Conservation (phyloP, 1,139 yeast species). For the Geotrichum aggregatum region DNA sequence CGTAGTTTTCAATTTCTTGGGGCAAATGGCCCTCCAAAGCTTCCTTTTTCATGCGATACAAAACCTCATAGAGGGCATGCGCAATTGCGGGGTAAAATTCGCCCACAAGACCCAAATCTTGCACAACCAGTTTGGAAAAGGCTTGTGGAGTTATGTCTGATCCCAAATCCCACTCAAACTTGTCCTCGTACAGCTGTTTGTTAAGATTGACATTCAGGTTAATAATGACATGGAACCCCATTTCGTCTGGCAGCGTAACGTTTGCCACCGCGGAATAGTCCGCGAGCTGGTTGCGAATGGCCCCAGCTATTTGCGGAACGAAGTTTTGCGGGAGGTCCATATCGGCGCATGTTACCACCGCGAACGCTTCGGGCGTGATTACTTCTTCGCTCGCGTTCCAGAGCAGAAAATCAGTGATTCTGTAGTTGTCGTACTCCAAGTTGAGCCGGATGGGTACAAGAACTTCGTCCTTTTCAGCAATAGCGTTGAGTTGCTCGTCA, state of each 20-base stretch:
- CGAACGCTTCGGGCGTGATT: conserved; percentile 80
- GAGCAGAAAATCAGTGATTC: conserved; percentile 75
- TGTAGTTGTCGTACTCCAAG: conserved; percentile 59
- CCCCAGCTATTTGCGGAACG: conserved; percentile 61
- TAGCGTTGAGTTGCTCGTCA: conserved; percentile 36
- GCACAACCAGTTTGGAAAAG: conserved; percentile 77
- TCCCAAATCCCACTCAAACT: conserved; percentile 87
- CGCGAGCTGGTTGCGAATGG: conserved; percentile 75
- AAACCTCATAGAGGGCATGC: conserved; percentile 76
- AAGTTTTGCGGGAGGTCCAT: conserved; percentile 61
- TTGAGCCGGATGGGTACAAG: conserved; percentile 77
- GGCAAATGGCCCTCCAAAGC: conserved; percentile 73
- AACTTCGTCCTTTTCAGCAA: conserved; percentile 41
- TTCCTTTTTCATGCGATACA: conserved; percentile 74
- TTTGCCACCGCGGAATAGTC: conserved; percentile 66
- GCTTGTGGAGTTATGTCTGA: conserved; percentile 70
- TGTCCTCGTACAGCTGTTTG: conserved; percentile 81
- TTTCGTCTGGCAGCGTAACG: conserved; percentile 59
- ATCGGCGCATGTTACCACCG: conserved; percentile 73
- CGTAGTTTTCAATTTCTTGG: conserved; percentile 55
- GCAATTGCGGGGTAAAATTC: conserved; percentile 92
- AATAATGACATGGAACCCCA: conserved; percentile 69
- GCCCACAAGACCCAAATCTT: conserved; percentile 75
- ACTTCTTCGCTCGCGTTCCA: conserved; percentile 80
- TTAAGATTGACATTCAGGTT: conserved; percentile 80